Evolutionary conservation across 2,329 filamentous ascomycete species (phyloP), one percentile per base, ranked within the genome.

Genomic region (Cladophialophora immunda): DNA sequence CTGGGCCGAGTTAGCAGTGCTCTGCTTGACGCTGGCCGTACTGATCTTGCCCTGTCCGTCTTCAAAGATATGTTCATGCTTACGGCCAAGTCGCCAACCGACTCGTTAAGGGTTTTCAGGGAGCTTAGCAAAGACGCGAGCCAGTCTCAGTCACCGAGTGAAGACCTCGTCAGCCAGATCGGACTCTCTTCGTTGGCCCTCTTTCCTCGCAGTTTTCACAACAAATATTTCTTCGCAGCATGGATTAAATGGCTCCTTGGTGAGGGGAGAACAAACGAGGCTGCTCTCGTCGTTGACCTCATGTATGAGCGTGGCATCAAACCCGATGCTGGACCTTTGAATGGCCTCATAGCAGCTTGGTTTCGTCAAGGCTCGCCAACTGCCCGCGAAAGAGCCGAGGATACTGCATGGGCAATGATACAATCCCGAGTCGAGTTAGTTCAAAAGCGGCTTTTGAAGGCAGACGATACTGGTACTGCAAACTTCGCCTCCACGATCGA

Each of bases 11-110:
- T 94, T 38, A 89, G 90, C 55, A 85, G 90, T 22, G 86, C 86
- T 53, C 92, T 97, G 73, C 80, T 97, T 29, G 83, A 88, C 25
- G 84, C 87, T 6, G 86, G 88, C 61, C 84, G 89, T 66, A 83
- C 87, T 5, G 86, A 90, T 67, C 84, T 89, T 67, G 92, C 92
- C 0, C 84, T 94, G 62, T 87, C 88, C 61, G 87, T 92, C 0
- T 97, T 97, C 77, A 92, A 90, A 72, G 92, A 97, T 76, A 96
- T 97, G 93, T 93, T 97, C 88, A 87, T 88, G 65, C 85, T 86
- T 3, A 85, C 85, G 7, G 76, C 79, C 65, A 79, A 79, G 54
- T 78, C 78, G 9, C 75, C 77, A n/a, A 75, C 79, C n/a, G 79
- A 82, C 58, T 82, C 79, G 27, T 78, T 78, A 3, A 74, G 76